phyloP scores from a whole-genome alignment of 1,139 yeast genomes.

The Saccharomyces hybrid region DNA sequence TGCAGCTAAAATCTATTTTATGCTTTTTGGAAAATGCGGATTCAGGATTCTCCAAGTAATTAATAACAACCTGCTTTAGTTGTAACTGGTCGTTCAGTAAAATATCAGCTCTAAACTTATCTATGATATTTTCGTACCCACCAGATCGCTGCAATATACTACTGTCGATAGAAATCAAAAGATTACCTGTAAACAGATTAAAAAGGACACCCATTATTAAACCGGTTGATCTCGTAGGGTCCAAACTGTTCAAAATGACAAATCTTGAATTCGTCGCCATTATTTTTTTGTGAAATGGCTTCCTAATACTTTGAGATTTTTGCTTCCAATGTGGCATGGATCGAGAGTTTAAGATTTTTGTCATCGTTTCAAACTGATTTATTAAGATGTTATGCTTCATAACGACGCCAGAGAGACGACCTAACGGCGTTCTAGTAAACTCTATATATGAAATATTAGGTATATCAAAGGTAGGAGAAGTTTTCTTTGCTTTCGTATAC shows the following conservation, averaged over 20 bases:
- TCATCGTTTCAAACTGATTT: constrained; percentile 78
- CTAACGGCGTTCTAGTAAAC: constrained; percentile 82
- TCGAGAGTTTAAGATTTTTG: constrained; percentile 55
- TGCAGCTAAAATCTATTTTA: constrained; percentile 69
- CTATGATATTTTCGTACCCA: constrained; percentile 72
- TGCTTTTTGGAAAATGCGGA: constrained; percentile 74
- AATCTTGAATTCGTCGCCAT: constrained; percentile 23
- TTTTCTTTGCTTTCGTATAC: constrained; percentile 50
- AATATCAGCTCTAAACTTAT: constrained; percentile 63
- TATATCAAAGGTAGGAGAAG: constrained; percentile 58
- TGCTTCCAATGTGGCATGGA: constrained; percentile 40
- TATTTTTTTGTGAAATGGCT: constrained; percentile 33
- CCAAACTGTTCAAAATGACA: constrained; percentile 64
- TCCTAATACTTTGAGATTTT: constrained; percentile 24
- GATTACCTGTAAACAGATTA: constrained; percentile 79
- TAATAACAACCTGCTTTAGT: constrained; percentile 86
- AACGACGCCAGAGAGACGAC: constrained; percentile 89
- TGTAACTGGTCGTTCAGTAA: constrained; percentile 82
- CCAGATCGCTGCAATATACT: constrained; percentile 76
- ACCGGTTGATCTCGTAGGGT: constrained; percentile 83
- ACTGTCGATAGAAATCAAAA: constrained; percentile 74
- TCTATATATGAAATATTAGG: constrained; percentile 90
- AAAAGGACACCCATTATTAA: constrained; percentile 72
- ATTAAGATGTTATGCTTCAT: constrained; percentile 80
- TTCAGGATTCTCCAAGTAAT: constrained; percentile 86